These are phyloP conservation scores for Penicillium ucsense DNA, from an alignment of 495 filamentous ascomycete genomes.

Conservation along the genomic window DNA sequence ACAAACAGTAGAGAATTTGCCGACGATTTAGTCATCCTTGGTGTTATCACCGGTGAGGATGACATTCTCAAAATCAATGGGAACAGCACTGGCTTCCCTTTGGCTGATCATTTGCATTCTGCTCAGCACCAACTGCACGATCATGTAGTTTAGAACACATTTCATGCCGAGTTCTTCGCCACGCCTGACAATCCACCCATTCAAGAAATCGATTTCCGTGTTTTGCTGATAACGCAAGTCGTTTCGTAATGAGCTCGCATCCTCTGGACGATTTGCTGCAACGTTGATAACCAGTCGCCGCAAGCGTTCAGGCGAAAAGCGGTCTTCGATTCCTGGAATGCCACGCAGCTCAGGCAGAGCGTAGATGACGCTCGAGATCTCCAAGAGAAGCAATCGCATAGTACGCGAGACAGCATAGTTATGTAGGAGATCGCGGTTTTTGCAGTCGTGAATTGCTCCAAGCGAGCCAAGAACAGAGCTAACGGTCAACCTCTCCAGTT, in stretches of 20 bases:
- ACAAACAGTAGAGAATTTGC: neutral
- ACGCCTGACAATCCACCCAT: conserved; percentile 68
- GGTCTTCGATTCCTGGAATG: conserved; percentile 45
- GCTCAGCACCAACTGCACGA: conserved; percentile 47
- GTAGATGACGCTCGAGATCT: conserved; percentile 54
- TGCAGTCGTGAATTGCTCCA: conserved; percentile 59
- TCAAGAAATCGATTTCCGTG: conserved; percentile 78
- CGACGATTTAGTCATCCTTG: conserved; percentile 2
- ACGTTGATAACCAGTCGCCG: conserved; percentile 46
- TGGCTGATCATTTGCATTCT: conserved; percentile 14
- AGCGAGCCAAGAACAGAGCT: conserved; percentile 77
- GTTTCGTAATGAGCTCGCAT: conserved; percentile 73
- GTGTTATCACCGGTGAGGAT: conserved; percentile 5
- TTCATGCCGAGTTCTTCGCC: conserved; percentile 59
- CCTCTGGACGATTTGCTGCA: conserved; percentile 51
- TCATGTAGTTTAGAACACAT: conserved; percentile 57
- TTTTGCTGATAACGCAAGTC: conserved; percentile 52
- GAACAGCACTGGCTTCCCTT: conserved; percentile 22
- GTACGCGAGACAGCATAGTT: conserved; percentile 45
- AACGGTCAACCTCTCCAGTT: conserved; percentile 73
- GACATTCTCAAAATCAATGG: conserved; percentile 19
- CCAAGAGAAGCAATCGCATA: conserved; percentile 54
- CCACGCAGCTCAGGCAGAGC: conserved; percentile 57
- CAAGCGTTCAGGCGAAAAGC: conserved; percentile 47
- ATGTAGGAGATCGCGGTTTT: conserved; percentile 64